Conservation (phyloP, 345 rosid genomes). For the Trapa bicornis region DNA sequence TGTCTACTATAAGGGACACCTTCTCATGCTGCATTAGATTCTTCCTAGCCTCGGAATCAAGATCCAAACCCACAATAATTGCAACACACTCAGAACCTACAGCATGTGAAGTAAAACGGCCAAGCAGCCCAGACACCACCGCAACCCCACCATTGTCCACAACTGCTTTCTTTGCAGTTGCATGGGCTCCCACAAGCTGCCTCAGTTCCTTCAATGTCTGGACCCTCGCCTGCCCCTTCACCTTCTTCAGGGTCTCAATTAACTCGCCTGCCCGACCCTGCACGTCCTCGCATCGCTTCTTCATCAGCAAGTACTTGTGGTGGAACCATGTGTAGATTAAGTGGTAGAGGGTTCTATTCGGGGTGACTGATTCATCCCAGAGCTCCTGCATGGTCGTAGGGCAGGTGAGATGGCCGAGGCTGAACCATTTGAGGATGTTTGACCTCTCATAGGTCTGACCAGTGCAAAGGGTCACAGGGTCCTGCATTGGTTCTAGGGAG, state of each 20-base stretch:
- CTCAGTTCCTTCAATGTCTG: constrained; percentile 17
- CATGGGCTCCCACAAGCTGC: constrained; percentile 12
- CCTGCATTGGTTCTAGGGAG: constrained; percentile 20
- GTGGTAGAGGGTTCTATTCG: constrained; percentile 17
- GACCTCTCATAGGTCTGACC: constrained; percentile 18
- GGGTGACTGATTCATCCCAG: constrained; percentile 17
- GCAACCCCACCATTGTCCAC: constrained; percentile 13
- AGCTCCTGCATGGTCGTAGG: constrained; percentile 22
- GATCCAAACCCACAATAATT: constrained; percentile 10
- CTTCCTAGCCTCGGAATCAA: constrained; percentile 10
- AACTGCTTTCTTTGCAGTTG: constrained; percentile 11
- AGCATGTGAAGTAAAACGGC: constrained; percentile 16
- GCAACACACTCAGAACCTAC: constrained; percentile 17
- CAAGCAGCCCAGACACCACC: constrained; percentile 11
- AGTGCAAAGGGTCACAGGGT: constrained; percentile 18
- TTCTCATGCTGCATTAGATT: constrained; percentile 17
- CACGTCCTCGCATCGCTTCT: constrained; percentile 17
- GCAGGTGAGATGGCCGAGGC: constrained; percentile 17
- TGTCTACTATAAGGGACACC: constrained; percentile 15
- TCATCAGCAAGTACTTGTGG: constrained; percentile 15
- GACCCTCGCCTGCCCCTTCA: constrained; percentile 16
- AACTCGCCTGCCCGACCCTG: constrained; percentile 15
- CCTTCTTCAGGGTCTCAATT: constrained; percentile 16
- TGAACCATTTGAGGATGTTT: constrained; percentile 18
- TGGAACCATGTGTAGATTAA: constrained; percentile 16